Base-by-base conservation (phyloP, 768 basidiomycete species). In the Tricholoma terreum region DNA sequence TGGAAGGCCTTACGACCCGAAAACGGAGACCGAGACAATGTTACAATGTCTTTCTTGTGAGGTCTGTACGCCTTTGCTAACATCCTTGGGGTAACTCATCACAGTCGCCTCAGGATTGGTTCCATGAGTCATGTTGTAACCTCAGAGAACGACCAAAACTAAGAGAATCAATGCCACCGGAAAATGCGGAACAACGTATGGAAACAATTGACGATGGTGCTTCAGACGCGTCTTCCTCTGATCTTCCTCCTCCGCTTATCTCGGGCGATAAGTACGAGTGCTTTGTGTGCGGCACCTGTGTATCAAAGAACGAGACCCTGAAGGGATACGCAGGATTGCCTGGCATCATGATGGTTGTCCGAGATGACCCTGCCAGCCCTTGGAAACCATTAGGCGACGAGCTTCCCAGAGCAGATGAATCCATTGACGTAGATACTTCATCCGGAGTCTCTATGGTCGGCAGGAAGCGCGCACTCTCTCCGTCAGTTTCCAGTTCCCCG, bases 61-160 rank as follows among this genome's bases (percentile, higher is more conserved):
- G 80, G 91, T 92, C 61, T 66, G 83, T 77, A 56, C 36, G 40
- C 50, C 57, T 45, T 12, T 19, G 42, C 55, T 59, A 17, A 52
- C 38, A 36, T 46, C 17, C 52, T 50, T 52, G 50, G 30, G 22
- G 10, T 52, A 30, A 46, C 52, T 62, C 53, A 65, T 58, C 38
- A 50, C 31, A 56, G 56, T 55, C n/a, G 14, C 27, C 15, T 14
- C 59, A 92, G 90, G 91, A 94, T 66, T 94, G 92, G 92, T 94
- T 86, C 70, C 92, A 94, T 63, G 92, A 94, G 74, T 92, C 90
- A 10, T 94, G 92, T 64, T 84, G 92, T 62, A 87, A 90, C 70
- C 78, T 94, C 42, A 82, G 90, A 58, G 82, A 86, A 67, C 80
- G 80, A 19, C 89, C 87, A 8, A 61, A 72, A 6, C 79, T 79